Conservation (phyloP, 2,329 filamentous ascomycete genomes). For the Trichoderma arundinaceum region DNA sequence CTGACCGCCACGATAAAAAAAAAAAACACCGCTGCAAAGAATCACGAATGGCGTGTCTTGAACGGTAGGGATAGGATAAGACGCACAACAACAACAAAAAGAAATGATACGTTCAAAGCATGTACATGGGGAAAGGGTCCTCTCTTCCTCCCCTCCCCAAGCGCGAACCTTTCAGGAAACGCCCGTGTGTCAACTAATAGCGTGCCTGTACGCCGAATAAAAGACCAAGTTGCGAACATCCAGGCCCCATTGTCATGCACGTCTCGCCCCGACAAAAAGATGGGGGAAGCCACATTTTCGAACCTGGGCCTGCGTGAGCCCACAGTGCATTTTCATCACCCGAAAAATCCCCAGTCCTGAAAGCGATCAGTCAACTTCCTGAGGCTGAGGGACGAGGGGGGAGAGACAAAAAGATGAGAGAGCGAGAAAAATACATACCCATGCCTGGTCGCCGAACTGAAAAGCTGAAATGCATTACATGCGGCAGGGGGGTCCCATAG, state of each 20-base stretch:
- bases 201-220: neutral
- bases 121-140: no score
- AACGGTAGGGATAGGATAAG: neutral
- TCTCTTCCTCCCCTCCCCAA: neutral
- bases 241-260: conserved; percentile 29
- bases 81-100: neutral
- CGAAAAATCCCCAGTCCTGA: neutral
- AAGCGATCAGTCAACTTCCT: conserved; percentile 30
- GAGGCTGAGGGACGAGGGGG: conserved; percentile 22
- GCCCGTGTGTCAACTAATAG: conserved; percentile 3
- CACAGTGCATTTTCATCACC: conserved; percentile 22
- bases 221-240: neutral
- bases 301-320: neutral
- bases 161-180: conserved; percentile 10
- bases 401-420: neutral
- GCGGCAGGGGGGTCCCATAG: neutral
- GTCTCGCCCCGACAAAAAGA: conserved; percentile 16
- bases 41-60: neutral
- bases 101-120: neutral
- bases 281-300: conserved; percentile 9
- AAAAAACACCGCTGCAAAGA: neutral
- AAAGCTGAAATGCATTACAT: conserved; percentile 14
- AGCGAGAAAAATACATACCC: neutral
- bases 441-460: conserved; percentile 17
- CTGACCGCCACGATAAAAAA: no score